Evolutionary conservation across 345 rosid species (phyloP).

Genomic region (Diplotaxis tenuifolia): DNA sequence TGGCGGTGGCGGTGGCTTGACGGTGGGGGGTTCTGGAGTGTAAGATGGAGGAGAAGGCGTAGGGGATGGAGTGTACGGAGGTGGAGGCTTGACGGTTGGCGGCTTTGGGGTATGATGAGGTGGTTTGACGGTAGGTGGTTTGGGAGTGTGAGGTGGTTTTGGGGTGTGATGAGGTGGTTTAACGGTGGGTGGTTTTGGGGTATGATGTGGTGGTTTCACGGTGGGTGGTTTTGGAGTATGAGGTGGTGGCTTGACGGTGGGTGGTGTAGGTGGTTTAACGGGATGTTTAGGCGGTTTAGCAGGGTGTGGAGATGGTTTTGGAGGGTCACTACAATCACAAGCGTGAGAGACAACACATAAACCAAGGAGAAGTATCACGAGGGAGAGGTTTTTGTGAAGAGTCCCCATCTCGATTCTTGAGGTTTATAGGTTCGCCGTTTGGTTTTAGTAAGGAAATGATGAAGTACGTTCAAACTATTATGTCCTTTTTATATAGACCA

Average conservation of each 20-base stretch:
- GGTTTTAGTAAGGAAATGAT: constrained; percentile 6
- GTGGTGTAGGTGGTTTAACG: constrained; percentile 41
- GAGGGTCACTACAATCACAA: constrained; percentile 36
- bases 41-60: background rate
- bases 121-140: constrained; percentile 29
- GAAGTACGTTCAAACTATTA: constrained; percentile 21
- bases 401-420: constrained; percentile 31
- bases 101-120: constrained; percentile 11
- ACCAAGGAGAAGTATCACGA: constrained; percentile 22
- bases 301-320: constrained; percentile 40
- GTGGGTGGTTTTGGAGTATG: constrained; percentile 18
- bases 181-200: constrained; percentile 17
- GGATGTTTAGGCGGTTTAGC: constrained; percentile 43
- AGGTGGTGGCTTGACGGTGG: constrained; percentile 41
- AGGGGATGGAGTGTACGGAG: background rate
- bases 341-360: constrained; percentile 20
- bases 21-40: background rate
- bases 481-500: constrained; percentile 23
- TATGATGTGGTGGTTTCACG: constrained; percentile 12
- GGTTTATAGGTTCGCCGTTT: constrained; percentile 10
- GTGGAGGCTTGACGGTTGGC: constrained; percentile 11
- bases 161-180: constrained; percentile 7
- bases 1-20: constrained; percentile 17
- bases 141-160: background rate
- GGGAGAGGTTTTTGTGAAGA: constrained; percentile 25